Evolutionary conservation across 2,329 filamentous ascomycete genomes (phyloP).

Genomic region (Colletotrichum tabaci): DNA sequence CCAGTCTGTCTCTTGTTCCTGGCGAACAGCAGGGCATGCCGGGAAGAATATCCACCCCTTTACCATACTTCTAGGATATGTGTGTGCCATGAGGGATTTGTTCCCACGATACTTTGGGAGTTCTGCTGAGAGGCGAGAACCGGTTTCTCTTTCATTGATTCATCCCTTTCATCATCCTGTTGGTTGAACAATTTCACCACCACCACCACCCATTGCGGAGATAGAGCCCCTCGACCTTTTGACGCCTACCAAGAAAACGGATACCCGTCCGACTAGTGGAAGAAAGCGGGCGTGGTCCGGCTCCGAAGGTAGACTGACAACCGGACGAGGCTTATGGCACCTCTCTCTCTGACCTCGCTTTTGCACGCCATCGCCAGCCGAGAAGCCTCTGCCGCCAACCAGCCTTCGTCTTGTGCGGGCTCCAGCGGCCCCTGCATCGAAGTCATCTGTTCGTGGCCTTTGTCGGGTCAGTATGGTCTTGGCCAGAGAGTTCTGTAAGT

Average conservation of each 20-base stretch:
- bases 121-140: not conserved
- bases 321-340: constrained; percentile 7
- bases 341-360: constrained; percentile 7
- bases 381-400: constrained; percentile 1
- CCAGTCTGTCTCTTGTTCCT: not conserved
- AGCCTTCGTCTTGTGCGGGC: constrained; percentile 33
- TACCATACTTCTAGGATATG: not conserved
- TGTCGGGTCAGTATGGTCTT: constrained; percentile 70
- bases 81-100: not conserved
- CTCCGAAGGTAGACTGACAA: not conserved
- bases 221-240: not conserved
- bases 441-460: constrained; percentile 70
- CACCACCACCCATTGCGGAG: not conserved
- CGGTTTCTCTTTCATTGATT: not conserved
- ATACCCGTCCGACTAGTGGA: not conserved
- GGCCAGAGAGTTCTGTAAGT: constrained; percentile 67
- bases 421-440: constrained; percentile 48
- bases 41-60: constrained; percentile 3
- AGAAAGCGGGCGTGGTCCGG: not conserved
- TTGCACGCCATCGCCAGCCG: constrained; percentile 17
- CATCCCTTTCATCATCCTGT: not conserved
- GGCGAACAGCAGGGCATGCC: not conserved
- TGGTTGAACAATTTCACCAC: not conserved
- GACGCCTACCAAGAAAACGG: not conserved
- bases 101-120: not conserved